Percentiles rank a stretch among this genome's conserved stretches.
phyloP scores from a whole-genome alignment of 257 asterid genomes.

The Lavandula angustifolia region DNA sequence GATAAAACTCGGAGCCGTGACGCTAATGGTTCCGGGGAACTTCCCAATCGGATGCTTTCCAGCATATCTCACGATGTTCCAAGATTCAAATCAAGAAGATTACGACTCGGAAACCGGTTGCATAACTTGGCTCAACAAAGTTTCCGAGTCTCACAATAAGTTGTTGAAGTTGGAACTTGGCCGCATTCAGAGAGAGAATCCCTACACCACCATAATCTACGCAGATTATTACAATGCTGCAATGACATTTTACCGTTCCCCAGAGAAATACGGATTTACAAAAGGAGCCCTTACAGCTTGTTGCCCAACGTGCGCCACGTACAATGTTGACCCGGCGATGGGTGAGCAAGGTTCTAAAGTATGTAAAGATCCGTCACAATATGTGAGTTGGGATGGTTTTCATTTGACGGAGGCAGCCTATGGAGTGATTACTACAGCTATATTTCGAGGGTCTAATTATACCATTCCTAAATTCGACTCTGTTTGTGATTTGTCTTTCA shows the following conservation, averaged over 20 bases:
- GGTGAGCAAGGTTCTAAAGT: neutral
- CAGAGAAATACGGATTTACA: slow-evolving; percentile 32
- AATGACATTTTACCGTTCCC: slow-evolving; percentile 35
- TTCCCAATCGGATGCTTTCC: slow-evolving; percentile 41
- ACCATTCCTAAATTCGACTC: slow-evolving; percentile 19
- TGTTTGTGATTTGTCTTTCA: neutral
- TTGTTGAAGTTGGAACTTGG: slow-evolving; percentile 17
- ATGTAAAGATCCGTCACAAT: slow-evolving; percentile 37
- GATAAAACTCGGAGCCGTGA: slow-evolving; percentile 40
- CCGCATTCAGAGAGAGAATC: slow-evolving; percentile 28
- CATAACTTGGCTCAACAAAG: slow-evolving; percentile 42
- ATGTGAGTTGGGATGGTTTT: slow-evolving; percentile 44
- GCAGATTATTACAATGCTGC: slow-evolving; percentile 52
- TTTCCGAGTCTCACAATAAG: slow-evolving; percentile 24
- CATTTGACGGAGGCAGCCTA: slow-evolving; percentile 52
- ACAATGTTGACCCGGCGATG: neutral
- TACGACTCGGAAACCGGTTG: slow-evolving; percentile 51
- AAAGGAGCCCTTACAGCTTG: slow-evolving; percentile 34
- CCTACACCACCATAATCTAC: slow-evolving; percentile 36
- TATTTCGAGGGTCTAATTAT: slow-evolving; percentile 25
- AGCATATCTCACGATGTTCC: slow-evolving; percentile 34
- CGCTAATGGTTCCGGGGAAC: slow-evolving; percentile 52
- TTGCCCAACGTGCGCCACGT: slow-evolving; percentile 45
- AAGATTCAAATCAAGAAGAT: slow-evolving; percentile 22
- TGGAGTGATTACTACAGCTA: slow-evolving; percentile 22